These are phyloP conservation scores for Saraca asoca DNA, from an alignment of 331 rosid genomes.

Conservation along the genomic window DNA sequence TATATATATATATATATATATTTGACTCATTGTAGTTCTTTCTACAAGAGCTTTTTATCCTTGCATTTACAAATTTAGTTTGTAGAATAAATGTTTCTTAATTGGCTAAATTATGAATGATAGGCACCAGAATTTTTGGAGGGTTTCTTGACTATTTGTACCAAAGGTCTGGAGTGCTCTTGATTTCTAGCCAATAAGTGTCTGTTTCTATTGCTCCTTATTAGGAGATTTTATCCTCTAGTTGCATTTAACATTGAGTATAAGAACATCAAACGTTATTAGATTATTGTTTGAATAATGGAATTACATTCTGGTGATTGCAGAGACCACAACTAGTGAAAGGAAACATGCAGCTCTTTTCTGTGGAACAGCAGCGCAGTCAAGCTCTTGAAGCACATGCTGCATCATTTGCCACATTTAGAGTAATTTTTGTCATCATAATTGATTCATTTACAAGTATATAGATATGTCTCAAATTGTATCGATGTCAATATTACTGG, in stretches of 20 bases:
- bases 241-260: not conserved
- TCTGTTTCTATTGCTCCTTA: not conserved
- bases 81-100: not conserved
- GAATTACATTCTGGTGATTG: slow-evolving; percentile 28
- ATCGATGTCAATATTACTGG: slow-evolving; percentile 20
- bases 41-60: slow-evolving; percentile 10
- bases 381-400: slow-evolving; percentile 99
- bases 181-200: not conserved
- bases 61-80: not conserved
- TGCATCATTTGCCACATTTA: slow-evolving; percentile 84
- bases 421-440: slow-evolving; percentile 47
- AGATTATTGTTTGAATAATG: slow-evolving; percentile 23
- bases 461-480: slow-evolving; percentile 19
- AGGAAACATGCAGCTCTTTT: slow-evolving; percentile 96
- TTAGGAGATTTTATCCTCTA: not conserved
- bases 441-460: slow-evolving; percentile 26
- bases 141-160: slow-evolving; percentile 14
- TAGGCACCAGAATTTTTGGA: not conserved
- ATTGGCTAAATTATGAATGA: not conserved
- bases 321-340: slow-evolving; percentile 93
- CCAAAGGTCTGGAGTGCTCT: not conserved
- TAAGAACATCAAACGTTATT: slow-evolving; percentile 1
- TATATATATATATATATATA: too few relatives aligned
- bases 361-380: slow-evolving; percentile 94
- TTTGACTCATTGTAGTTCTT: slow-evolving; percentile 10